These are phyloP conservation scores for Hypoxylon fragiforme DNA, from an alignment of 495 filamentous ascomycete genomes.

Conservation along the genomic window DNA sequence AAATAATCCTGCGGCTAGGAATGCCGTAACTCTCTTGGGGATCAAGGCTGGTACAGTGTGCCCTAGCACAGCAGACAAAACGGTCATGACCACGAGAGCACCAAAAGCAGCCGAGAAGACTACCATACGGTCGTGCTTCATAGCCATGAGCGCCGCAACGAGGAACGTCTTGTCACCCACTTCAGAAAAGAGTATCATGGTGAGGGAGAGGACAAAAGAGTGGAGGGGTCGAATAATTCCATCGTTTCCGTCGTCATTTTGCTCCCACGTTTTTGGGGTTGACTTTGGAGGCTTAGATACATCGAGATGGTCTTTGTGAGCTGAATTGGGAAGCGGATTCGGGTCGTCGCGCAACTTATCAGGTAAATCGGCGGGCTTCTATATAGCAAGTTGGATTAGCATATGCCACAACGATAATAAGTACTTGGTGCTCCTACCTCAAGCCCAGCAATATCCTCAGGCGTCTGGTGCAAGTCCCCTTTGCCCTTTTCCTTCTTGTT, in stretches of 20 bases:
- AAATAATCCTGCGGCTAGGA: slow-evolving; percentile 82
- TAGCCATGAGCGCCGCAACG: slow-evolving; percentile 96
- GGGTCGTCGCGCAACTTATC: slow-evolving; percentile 79
- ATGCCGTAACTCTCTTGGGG: slow-evolving; percentile 83
- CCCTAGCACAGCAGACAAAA: slow-evolving; percentile 93
- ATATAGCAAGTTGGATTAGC: slow-evolving; percentile 23
- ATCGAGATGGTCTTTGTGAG: slow-evolving; percentile 67
- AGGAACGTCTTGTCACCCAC: slow-evolving; percentile 99
- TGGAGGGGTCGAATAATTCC: slow-evolving; percentile 83
- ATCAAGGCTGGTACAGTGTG: slow-evolving; percentile 92
- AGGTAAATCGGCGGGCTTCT: slow-evolving; percentile 85
- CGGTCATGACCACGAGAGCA: slow-evolving; percentile 89
- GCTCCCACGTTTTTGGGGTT: slow-evolving; percentile 35
- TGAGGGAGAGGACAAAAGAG: slow-evolving; percentile 87
- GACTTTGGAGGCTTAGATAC: slow-evolving; percentile 56
- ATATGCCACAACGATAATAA: not conserved
- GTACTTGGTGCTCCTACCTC: slow-evolving; percentile 58
- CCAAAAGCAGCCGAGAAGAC: slow-evolving; percentile 94
- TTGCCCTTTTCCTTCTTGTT: slow-evolving; percentile 44
- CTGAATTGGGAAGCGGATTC: slow-evolving; percentile 69
- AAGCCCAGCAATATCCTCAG: slow-evolving; percentile 59
- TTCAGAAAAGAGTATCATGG: slow-evolving; percentile 98
- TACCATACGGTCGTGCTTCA: slow-evolving; percentile 91
- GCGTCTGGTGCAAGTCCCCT: slow-evolving; percentile 45
- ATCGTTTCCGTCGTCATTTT: slow-evolving; percentile 50